These are phyloP conservation scores for Ascoidea tarda DNA, from an alignment of 805 yeast species.

Conservation along the genomic window DNA sequence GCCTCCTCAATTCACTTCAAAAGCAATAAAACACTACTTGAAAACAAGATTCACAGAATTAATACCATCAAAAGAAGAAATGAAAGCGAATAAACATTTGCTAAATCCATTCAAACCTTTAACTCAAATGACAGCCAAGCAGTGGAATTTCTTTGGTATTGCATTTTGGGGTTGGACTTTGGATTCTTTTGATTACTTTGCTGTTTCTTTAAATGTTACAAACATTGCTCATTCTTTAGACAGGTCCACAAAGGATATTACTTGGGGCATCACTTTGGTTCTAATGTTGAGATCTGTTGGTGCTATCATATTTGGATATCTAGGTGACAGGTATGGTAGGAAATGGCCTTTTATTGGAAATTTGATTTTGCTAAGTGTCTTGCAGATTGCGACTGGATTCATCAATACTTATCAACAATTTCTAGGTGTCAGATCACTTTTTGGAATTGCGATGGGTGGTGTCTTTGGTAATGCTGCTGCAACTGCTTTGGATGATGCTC, in stretches of 20 bases:
- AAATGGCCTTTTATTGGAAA: constrained; percentile 41
- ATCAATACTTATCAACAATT: constrained; percentile 41
- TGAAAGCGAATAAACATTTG: background rate
- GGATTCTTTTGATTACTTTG: constrained; percentile 63
- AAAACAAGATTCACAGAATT: constrained; percentile 1
- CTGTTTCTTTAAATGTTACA: constrained; percentile 40
- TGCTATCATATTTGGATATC: constrained; percentile 42
- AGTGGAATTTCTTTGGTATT: constrained; percentile 45
- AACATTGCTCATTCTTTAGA: constrained; percentile 35
- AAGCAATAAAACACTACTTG: background rate
- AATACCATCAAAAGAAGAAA: background rate
- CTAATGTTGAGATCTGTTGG: constrained; percentile 59
- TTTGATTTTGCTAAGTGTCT: constrained; percentile 30
- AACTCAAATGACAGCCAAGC: constrained; percentile 19
- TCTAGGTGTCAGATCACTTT: constrained; percentile 39
- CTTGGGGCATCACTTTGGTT: constrained; percentile 64
- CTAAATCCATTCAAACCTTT: constrained; percentile 32
- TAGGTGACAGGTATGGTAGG: constrained; percentile 48
- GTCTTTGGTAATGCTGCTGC: constrained; percentile 11
- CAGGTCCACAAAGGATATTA: constrained; percentile 30
- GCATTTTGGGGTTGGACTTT: constrained; percentile 58
- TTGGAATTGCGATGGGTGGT: constrained; percentile 46
- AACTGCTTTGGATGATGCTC: constrained; percentile 38
- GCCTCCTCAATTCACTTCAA: constrained; percentile 22
- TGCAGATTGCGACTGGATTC: constrained; percentile 55